Evolutionary conservation across 768 basidiomycete species (phyloP), one percentile per base, ranked within the genome.

Genomic region (Boletellus ananas): DNA sequence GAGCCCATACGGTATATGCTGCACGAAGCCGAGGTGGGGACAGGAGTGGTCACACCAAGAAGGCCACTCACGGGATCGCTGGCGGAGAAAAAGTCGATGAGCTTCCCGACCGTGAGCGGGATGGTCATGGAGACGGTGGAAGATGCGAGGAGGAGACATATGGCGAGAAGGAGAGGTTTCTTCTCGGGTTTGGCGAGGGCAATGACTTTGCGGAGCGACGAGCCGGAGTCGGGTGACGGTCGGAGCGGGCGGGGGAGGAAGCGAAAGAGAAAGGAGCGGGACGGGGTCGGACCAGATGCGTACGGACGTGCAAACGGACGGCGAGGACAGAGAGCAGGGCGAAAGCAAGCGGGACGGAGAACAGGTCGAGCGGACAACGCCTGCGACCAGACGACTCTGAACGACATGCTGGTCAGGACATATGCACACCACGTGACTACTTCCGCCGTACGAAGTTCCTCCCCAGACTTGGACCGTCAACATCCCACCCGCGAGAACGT

Each of bases 71-170:
- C 91, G n/a, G 84, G 82, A 57, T 79, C 76, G 1, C 78, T 56
- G 8, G 84, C 72, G 1, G 87, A 84, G 69, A 96, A 98, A 71
- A 87, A 93, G 70, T 97, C 94, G 54, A 99, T 96, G 45, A 98
- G 74, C 65, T 84, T 90, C 10, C 95, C 95, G 60, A 97, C 85
- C 1, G 93, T 93, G 58, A 96, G 82, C 0, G 95, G 95, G 12
- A 98, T 79, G 56, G 87, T 88, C 84, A 97, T 88, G 4, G 91
- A 89, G 18, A 99, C 90, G 3, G 87, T 74, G 9, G 92, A 91
- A 0, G 94, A 95, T n/a, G 92, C 76, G 14, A 94, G 67, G 8
- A 97, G 75, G 55, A 95, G 70, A 0, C 86, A 87, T 40, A 94
- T 74, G 7, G 94, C 94, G 37, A 84, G 75, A 0, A 79, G 62